Percentiles rank a stretch among this genome's conserved stretches.
Evolutionary conservation across 148 eudicot species (phyloP).

Genomic region (Fagopyrum tataricum): DNA sequence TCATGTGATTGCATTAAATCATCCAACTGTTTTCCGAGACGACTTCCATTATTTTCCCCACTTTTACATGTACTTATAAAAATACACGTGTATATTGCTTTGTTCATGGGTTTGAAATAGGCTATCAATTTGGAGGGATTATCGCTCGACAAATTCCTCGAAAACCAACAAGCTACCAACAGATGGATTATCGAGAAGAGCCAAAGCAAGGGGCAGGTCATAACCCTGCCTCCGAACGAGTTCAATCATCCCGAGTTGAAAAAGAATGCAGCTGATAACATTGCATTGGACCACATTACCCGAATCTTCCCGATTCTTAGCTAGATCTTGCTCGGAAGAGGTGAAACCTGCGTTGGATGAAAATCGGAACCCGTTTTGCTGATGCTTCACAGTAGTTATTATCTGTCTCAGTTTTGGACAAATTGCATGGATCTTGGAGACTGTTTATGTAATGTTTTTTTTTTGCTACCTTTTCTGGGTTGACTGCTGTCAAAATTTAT

Average conservation of each 20-base stretch:
- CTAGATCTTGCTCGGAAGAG: constrained; percentile 11
- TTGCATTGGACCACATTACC: constrained; percentile 74
- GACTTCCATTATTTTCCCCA: background rate
- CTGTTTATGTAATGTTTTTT: constrained; percentile 9
- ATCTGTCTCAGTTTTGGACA: background rate
- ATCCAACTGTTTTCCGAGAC: constrained; percentile 8
- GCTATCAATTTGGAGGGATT: constrained; percentile 81
- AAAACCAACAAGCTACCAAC: constrained; percentile 53
- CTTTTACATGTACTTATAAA: background rate
- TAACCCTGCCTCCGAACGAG: constrained; percentile 56
- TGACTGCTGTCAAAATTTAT: background rate
- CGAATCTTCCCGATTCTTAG: constrained; percentile 87
- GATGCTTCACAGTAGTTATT: background rate
- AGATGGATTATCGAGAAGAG: constrained; percentile 78
- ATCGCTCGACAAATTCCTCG: constrained; percentile 78
- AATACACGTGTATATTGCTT: background rate
- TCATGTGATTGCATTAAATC: constrained; percentile 11
- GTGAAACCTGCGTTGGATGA: background rate
- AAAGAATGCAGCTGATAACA: constrained; percentile 58
- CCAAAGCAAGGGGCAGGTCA: constrained; percentile 52
- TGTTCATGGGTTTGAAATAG: constrained; percentile 26
- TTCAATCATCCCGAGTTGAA: constrained; percentile 87
- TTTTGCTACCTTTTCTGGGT: background rate
- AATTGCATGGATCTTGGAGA: background rate
- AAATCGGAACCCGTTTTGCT: background rate